Evolutionary conservation across 164 flowering plant genomes (phyloP).

Genomic region (Vitis amurensis): DNA sequence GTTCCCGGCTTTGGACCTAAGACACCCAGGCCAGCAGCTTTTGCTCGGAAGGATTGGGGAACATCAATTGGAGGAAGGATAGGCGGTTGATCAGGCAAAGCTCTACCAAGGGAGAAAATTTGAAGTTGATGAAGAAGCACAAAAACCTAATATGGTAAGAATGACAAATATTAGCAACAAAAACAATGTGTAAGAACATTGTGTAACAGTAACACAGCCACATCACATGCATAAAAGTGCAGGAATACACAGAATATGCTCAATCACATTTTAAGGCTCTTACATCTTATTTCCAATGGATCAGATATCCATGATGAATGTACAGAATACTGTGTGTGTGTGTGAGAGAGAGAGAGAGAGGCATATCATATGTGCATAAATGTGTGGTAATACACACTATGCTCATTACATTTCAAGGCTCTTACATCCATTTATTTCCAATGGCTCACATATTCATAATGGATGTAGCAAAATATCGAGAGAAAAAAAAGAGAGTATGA

Average conservation of each 20-base stretch:
- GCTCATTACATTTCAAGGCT: no score
- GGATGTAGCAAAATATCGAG: no score
- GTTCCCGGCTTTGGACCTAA: constrained; percentile 71
- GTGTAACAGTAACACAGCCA: background rate
- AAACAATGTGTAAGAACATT: background rate
- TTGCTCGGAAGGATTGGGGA: constrained; percentile 57
- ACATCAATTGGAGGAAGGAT: constrained; percentile 38
- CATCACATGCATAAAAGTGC: background rate
- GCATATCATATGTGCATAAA: no score
- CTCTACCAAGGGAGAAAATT: constrained; percentile 60
- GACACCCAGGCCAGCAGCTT: constrained; percentile 61
- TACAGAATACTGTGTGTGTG: no score
- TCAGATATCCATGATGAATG: no score
- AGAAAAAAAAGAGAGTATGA: no score
- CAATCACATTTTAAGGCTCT: background rate
- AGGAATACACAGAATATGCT: background rate
- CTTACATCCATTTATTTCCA: no score
- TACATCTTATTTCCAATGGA: no score
- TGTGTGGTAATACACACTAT: no score
- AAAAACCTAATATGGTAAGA: constrained; percentile 54
- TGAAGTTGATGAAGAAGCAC: constrained; percentile 88
- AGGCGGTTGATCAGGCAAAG: constrained; percentile 84
- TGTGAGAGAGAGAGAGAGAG: no score
- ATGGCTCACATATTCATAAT: no score
- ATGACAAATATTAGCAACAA: constrained; percentile 7